A percentile compares a stretch with the other conserved stretches of the same genome.
Conservation (phyloP, 306 rosid species). For the Pyrus communis region DNA sequence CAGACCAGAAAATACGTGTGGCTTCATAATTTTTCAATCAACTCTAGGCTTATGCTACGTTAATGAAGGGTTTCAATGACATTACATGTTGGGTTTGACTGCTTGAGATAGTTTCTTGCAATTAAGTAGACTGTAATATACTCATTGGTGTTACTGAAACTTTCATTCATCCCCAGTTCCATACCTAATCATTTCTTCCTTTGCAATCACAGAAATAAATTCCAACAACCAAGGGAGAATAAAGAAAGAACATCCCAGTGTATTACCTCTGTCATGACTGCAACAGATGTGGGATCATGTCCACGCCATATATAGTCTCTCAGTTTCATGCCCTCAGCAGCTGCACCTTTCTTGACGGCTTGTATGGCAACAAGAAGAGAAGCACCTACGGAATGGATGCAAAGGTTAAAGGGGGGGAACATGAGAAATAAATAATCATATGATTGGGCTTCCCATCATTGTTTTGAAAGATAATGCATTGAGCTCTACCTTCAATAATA, state of each 20-base stretch:
- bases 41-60: background rate
- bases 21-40: background rate
- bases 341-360: no score
- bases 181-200: background rate
- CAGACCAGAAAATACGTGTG: background rate
- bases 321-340: no score
- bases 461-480: conserved; percentile 7
- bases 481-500: conserved; percentile 22
- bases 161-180: background rate
- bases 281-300: no score
- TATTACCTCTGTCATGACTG: conserved; percentile 29
- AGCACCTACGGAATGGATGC: conserved; percentile 15
- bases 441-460: background rate
- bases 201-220: background rate
- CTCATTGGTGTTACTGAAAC: background rate
- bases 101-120: background rate
- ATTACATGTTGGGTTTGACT: background rate
- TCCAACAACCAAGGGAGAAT: conserved; percentile 1
- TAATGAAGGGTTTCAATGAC: background rate
- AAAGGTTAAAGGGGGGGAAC: background rate
- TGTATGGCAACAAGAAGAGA: no score
- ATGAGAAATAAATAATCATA: conserved; percentile 1
- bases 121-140: background rate
- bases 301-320: no score
- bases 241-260: background rate